Evolutionary conservation across 768 basidiomycete genomes (phyloP).

Genomic region (Lyophyllum shimeji): DNA sequence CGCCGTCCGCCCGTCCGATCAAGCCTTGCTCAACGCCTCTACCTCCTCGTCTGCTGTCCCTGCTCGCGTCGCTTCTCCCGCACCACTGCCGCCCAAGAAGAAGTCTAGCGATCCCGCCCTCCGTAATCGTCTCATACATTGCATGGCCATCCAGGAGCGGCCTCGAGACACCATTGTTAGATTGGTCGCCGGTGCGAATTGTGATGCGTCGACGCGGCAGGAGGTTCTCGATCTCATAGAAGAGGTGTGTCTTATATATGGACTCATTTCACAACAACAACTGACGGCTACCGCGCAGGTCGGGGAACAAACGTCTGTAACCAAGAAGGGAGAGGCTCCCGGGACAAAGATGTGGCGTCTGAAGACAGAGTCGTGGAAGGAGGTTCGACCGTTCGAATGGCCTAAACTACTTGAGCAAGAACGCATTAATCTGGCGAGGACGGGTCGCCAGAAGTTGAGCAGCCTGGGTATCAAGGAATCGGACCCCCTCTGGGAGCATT

Average conservation of each 20-base stretch:
- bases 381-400: constrained; percentile 71
- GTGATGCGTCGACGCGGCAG: constrained; percentile 31
- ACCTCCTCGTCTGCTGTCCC: constrained; percentile 25
- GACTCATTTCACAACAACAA: neutral
- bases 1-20: constrained; percentile 25
- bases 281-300: constrained; percentile 34
- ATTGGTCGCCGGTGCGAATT: constrained; percentile 44
- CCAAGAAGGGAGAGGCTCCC: constrained; percentile 35
- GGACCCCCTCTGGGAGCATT: constrained; percentile 64
- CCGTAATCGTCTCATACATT: constrained; percentile 52
- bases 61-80: constrained; percentile 26
- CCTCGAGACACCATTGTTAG: constrained; percentile 49
- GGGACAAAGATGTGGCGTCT: constrained; percentile 48
- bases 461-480: constrained; percentile 54
- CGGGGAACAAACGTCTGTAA: constrained; percentile 40
- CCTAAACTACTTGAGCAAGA: constrained; percentile 47
- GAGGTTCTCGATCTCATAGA: constrained; percentile 50
- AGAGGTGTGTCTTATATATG: constrained; percentile 37
- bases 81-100: constrained; percentile 12
- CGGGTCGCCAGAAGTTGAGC: constrained; percentile 48
- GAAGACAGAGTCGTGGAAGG: constrained; percentile 58
- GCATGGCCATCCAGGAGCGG: constrained; percentile 46
- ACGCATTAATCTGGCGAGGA: constrained; percentile 47
- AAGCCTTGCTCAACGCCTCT: constrained; percentile 28
- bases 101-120: constrained; percentile 22